Base-by-base conservation (phyloP, 73 alveolate species). In the Paramecium primaurelia region DNA sequence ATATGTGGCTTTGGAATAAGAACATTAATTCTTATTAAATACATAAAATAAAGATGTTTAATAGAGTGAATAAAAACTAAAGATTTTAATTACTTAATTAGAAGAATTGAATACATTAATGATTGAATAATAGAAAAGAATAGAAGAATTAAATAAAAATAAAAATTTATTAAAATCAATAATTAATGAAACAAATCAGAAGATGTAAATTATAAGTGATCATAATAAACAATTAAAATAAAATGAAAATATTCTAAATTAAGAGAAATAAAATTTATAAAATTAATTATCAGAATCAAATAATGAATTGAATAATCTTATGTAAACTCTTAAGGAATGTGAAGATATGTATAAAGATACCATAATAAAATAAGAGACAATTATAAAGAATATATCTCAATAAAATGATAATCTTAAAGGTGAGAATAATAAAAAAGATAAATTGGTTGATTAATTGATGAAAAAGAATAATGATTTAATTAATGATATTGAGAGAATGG, bases 231-330 rank as follows among this genome's bases (percentile, higher is more conserved):
- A 73, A 16, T 36, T 73, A 54, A 54, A 54, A 18, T 16, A 54
- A 18, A 54, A 54, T 54, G 69, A 54, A 12, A n/a, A n/a, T 6
- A 18, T 54, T 54, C 12, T 54, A 16, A 16, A 54, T 54, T 37
- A 73, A 22, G 87, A 73, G 47, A 73, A 73, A 73, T 73, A 73
- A 40, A 73, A 38, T 11, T 40, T 73, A 37, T 73, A 73, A 73
- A 37, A 73, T 30, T 22, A 73, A 73, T 44, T 73, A 32, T 36
- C 4, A 30, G 87, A 73, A 30, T 73, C 87, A 8, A 73, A 73
- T 73, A 30, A 73, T 20, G 87, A 73, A 73, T 73, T 73, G 14
- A 40, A 40, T 20, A 73, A 73, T 38, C 42, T 40, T 12, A 73
- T 73, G 87, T 40, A 73, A 73, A 40, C 64, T 12, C 6, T 73